Evolutionary conservation across 768 basidiomycete genomes (phyloP).

Genomic region (Psilocybe subaeruginosa): DNA sequence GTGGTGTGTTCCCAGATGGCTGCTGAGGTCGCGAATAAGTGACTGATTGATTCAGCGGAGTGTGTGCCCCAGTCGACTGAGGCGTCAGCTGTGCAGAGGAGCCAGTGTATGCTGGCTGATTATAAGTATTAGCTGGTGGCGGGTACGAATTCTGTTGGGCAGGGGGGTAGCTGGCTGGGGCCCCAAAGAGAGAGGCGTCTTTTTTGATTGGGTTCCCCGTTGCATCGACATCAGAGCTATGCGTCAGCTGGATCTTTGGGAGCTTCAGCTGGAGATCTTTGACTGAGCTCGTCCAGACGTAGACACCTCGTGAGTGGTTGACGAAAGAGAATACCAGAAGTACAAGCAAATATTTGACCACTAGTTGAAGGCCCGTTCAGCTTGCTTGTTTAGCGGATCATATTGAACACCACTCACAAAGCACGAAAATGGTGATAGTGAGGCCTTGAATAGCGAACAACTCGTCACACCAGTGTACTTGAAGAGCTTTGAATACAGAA

Average conservation of each 20-base stretch:
- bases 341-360: conserved; percentile 13
- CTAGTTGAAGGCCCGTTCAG: neutral
- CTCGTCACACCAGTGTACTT: conserved; percentile 14
- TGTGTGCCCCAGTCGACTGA: neutral
- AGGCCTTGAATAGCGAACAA: conserved; percentile 16
- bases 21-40: neutral
- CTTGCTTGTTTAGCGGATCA: neutral
- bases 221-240: conserved; percentile 12
- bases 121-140: neutral
- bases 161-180: conserved; percentile 4
- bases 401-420: neutral
- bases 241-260: conserved; percentile 11
- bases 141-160: neutral
- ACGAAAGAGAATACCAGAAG: conserved; percentile 14
- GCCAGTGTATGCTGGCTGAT: neutral
- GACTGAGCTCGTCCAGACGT: conserved; percentile 18
- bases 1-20: neutral
- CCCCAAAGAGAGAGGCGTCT: conserved; percentile 7
- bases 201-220: conserved; percentile 9
- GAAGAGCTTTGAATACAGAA: neutral
- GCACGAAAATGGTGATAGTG: conserved; percentile 12
- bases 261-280: conserved; percentile 12
- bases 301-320: conserved; percentile 12
- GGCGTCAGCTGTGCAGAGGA: neutral
- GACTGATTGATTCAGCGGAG: neutral